Conservation (phyloP, 2,329 filamentous ascomycete species). For the Colletotrichum karsti region DNA sequence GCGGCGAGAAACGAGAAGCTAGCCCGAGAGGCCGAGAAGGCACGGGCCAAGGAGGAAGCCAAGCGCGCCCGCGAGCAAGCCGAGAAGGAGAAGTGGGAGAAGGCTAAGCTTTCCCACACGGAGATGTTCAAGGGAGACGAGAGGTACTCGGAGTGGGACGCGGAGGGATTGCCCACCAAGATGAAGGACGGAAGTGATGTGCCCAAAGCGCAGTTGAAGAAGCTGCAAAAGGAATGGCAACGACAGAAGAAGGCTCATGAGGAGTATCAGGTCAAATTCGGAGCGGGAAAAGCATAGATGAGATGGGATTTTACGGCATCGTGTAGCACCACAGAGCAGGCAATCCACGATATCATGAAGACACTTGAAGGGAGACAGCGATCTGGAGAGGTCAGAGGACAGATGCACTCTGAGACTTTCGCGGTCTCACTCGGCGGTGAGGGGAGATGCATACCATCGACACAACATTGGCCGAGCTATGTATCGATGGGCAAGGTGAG, state of each 20-base stretch:
- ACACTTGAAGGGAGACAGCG: neutral
- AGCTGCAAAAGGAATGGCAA: constrained; percentile 89
- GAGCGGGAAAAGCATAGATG: constrained; percentile 18
- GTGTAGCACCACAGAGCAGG: neutral
- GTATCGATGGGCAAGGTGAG: neutral
- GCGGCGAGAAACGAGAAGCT: constrained; percentile 67
- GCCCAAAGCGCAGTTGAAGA: constrained; percentile 82
- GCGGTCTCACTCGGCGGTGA: neutral
- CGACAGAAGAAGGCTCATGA: constrained; percentile 88
- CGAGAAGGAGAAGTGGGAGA: constrained; percentile 63
- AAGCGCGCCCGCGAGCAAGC: constrained; percentile 57
- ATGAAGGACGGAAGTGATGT: constrained; percentile 82
- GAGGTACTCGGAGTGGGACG: constrained; percentile 81
- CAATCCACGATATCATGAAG: neutral
- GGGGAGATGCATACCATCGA: neutral
- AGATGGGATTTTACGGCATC: neutral
- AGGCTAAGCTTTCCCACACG: constrained; percentile 62
- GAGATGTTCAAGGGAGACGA: constrained; percentile 67
- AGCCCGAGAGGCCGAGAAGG: constrained; percentile 69
- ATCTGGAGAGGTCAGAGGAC: neutral
- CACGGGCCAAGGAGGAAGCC: constrained; percentile 63
- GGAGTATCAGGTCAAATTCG: constrained; percentile 50
- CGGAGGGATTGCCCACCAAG: constrained; percentile 80
- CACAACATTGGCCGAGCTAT: neutral
- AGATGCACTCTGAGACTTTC: neutral